These are phyloP conservation scores for Handroanthus guayacan DNA, from an alignment of 257 asterid genomes.

Conservation along the genomic window DNA sequence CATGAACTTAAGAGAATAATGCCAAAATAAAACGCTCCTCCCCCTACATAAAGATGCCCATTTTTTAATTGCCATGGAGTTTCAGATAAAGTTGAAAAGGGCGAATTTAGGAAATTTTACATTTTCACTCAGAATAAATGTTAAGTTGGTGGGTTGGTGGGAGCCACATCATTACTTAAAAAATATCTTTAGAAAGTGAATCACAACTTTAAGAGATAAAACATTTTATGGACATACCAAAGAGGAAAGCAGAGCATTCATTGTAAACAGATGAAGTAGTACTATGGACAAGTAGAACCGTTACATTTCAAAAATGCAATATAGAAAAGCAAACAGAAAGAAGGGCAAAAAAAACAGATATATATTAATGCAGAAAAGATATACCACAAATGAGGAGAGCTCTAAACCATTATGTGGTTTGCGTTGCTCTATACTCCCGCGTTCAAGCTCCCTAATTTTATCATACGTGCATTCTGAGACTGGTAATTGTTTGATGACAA, in stretches of 20 bases:
- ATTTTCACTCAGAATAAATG: background rate
- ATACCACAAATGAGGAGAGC: slow-evolving; percentile 52
- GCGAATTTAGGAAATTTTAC: background rate
- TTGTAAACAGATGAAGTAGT: background rate
- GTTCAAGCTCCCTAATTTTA: slow-evolving; percentile 62
- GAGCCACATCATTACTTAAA: slow-evolving; percentile 25
- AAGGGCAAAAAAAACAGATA: background rate
- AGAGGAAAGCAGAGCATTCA: slow-evolving; percentile 20
- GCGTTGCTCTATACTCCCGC: slow-evolving; percentile 32
- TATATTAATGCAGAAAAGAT: background rate
- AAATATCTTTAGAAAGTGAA: background rate
- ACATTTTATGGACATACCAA: background rate
- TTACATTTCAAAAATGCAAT: background rate
- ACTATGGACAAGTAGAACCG: slow-evolving; percentile 1
- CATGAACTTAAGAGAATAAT: background rate
- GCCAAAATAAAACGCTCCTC: slow-evolving; percentile 30
- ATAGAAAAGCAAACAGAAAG: background rate
- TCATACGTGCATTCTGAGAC: slow-evolving; percentile 69
- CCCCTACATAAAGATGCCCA: slow-evolving; percentile 12
- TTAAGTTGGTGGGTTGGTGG: background rate
- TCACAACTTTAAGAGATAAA: slow-evolving; percentile 3
- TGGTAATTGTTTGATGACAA: slow-evolving; percentile 52
- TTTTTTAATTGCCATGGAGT: background rate
- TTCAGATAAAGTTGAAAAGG: background rate
- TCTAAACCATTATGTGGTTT: slow-evolving; percentile 40